These are phyloP conservation scores for Podosphaera xanthii DNA, from an alignment of 2,329 filamentous ascomycete species.

Conservation along the genomic window DNA sequence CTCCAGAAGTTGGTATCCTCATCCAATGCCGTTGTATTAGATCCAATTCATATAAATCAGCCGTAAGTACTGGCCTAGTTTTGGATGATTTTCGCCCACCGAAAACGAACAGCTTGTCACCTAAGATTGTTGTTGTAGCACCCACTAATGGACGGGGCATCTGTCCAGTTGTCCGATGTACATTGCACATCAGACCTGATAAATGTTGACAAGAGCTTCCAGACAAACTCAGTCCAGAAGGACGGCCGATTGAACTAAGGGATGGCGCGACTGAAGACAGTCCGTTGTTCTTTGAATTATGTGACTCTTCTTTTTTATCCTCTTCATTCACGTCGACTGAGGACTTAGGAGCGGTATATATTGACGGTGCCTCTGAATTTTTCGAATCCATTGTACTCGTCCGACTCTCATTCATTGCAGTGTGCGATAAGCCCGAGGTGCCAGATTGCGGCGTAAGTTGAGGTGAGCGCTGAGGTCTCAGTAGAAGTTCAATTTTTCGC, in stretches of 20 bases:
- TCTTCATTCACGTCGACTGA: slow-evolving; percentile 21
- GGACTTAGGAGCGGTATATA: slow-evolving; percentile 10
- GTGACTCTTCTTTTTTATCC: slow-evolving; percentile 22
- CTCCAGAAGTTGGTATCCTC: slow-evolving; percentile 62
- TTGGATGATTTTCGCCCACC: slow-evolving; percentile 73
- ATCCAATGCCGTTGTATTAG: slow-evolving; percentile 82
- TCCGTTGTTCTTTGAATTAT: slow-evolving; percentile 29
- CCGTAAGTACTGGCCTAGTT: slow-evolving; percentile 60
- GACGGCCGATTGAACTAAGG: slow-evolving; percentile 24
- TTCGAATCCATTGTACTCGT: slow-evolving; percentile 16
- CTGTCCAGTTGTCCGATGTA: slow-evolving; percentile 67
- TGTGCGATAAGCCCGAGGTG: slow-evolving; percentile 9
- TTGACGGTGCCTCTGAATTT: slow-evolving; percentile 8
- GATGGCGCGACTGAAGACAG: slow-evolving; percentile 33
- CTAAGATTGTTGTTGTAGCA: slow-evolving; percentile 81
- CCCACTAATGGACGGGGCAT: slow-evolving; percentile 84
- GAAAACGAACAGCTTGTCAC: slow-evolving; percentile 93
- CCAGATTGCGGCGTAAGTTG: slow-evolving; percentile 11
- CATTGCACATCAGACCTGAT: slow-evolving; percentile 46
- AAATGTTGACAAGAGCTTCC: slow-evolving; percentile 30
- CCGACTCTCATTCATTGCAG: slow-evolving; percentile 10
- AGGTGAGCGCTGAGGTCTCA: slow-evolving; percentile 6
- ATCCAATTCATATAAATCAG: slow-evolving; percentile 83
- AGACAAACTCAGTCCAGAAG: slow-evolving; percentile 19
- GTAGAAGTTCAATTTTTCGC: slow-evolving; percentile 6